Evolutionary conservation across 805 yeast genomes (phyloP).

Genomic region (Sugiyamaella floridensis): DNA sequence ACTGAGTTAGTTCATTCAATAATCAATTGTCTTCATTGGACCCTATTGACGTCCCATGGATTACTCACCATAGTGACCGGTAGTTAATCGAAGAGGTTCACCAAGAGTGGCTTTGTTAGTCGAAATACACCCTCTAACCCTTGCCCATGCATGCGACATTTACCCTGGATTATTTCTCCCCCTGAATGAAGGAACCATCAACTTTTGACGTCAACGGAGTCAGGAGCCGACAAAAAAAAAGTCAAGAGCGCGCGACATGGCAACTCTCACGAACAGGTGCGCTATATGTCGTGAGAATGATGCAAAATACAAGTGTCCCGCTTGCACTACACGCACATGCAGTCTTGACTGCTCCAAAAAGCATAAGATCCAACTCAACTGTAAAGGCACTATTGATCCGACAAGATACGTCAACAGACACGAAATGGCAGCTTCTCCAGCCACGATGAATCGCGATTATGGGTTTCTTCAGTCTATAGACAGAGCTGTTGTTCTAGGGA

Average conservation of each 20-base stretch:
- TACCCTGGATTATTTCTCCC: neutral
- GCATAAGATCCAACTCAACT: slow-evolving; percentile 57
- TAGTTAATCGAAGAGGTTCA: neutral
- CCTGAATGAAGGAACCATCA: too few species aligned
- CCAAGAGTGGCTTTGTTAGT: neutral
- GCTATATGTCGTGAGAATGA: slow-evolving; percentile 38
- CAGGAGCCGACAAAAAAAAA: too few species aligned
- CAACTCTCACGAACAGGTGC: slow-evolving; percentile 29
- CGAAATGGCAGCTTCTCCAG: slow-evolving; percentile 39
- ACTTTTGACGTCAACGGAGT: too few species aligned
- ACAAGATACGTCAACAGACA: slow-evolving; percentile 48
- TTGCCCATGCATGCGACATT: neutral
- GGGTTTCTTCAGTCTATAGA: slow-evolving; percentile 59
- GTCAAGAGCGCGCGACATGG: neutral
- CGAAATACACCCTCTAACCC: neutral
- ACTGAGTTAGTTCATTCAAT: slow-evolving; percentile 21
- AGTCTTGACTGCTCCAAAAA: slow-evolving; percentile 60
- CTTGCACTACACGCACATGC: slow-evolving; percentile 63
- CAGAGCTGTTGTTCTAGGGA: slow-evolving; percentile 48
- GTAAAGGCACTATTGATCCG: slow-evolving; percentile 62
- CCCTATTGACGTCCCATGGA: neutral
- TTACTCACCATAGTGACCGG: neutral
- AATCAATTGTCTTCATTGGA: neutral
- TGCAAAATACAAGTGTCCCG: slow-evolving; percentile 73
- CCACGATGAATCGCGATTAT: slow-evolving; percentile 69